These are phyloP conservation scores for Heliophila coronopifolia DNA, from an alignment of 441 rosid species.

Conservation along the genomic window DNA sequence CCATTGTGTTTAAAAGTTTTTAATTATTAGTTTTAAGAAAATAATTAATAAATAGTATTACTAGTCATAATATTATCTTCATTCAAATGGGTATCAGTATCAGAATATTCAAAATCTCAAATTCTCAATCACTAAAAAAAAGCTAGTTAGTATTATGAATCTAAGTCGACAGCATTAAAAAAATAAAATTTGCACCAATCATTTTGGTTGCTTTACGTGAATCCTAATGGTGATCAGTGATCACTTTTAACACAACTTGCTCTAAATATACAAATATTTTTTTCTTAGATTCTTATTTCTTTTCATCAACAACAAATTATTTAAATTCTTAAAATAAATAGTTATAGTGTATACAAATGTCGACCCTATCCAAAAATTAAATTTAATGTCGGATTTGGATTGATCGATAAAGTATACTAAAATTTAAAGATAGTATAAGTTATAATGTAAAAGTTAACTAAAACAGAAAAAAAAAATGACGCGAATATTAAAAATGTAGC, in stretches of 20 bases:
- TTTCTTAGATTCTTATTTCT: background rate
- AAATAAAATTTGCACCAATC: conserved; percentile 6
- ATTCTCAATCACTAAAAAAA: too few species aligned
- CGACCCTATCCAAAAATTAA: too few species aligned
- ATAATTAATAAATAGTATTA: too few species aligned
- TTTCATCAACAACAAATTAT: background rate
- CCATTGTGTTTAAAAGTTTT: too few species aligned
- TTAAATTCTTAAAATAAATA: background rate
- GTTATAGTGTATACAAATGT: too few species aligned
- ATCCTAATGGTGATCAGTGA: conserved; percentile 14
- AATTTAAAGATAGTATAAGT: background rate
- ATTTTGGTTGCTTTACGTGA: conserved; percentile 11
- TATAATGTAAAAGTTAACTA: background rate
- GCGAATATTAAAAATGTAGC: background rate
- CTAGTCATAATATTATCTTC: background rate
- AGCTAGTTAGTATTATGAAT: too few species aligned
- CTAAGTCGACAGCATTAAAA: background rate
- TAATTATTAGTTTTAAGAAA: too few species aligned
- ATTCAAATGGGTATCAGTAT: too few species aligned
- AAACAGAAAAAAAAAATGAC: background rate
- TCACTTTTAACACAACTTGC: conserved; percentile 26
- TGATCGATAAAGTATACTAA: background rate
- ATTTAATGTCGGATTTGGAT: background rate
- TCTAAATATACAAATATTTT: background rate
- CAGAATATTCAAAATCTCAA: too few species aligned